Evolutionary conservation across 176 grass and related monocot genomes (phyloP).

Genomic region (Aegilops speltoides): DNA sequence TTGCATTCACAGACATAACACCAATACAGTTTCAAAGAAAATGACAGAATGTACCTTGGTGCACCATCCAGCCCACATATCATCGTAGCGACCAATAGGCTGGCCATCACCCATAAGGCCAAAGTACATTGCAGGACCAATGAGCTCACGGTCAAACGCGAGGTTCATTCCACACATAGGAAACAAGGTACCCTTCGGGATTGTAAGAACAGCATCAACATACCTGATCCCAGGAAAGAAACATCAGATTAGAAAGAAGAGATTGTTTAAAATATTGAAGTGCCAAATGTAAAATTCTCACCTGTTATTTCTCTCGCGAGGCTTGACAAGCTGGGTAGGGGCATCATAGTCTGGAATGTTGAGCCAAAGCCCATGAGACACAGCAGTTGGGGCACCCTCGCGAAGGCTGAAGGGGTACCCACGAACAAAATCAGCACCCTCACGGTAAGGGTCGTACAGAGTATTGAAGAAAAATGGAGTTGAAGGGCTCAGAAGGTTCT

Average conservation of each 20-base stretch:
- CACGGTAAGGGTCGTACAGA: slow-evolving; percentile 65
- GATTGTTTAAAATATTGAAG: background rate
- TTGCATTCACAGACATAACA: background rate
- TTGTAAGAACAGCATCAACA: slow-evolving; percentile 67
- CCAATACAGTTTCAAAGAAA: background rate
- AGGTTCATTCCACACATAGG: slow-evolving; percentile 86
- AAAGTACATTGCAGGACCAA: slow-evolving; percentile 80
- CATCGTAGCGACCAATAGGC: slow-evolving; percentile 73
- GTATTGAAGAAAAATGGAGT: slow-evolving; percentile 79
- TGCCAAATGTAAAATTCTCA: background rate
- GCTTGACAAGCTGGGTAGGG: slow-evolving; percentile 76
- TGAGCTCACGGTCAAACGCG: slow-evolving; percentile 73
- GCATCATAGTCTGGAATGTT: slow-evolving; percentile 81
- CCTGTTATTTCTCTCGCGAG: slow-evolving; percentile 61
- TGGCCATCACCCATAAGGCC: slow-evolving; percentile 81
- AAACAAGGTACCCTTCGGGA: slow-evolving; percentile 70
- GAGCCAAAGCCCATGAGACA: slow-evolving; percentile 76
- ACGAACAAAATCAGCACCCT: slow-evolving; percentile 66
- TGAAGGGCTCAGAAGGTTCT: slow-evolving; percentile 65
- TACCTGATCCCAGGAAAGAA: slow-evolving; percentile 46
- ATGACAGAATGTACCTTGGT: slow-evolving; percentile 42
- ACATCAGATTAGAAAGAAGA: background rate
- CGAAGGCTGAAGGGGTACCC: slow-evolving; percentile 77
- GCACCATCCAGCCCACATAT: slow-evolving; percentile 87
- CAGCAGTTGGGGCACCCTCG: slow-evolving; percentile 60